Percentiles rank a stretch among this genome's conserved stretches.
These are phyloP conservation scores for Fagus sylvatica DNA, from an alignment of 306 rosid genomes.

Conservation along the genomic window DNA sequence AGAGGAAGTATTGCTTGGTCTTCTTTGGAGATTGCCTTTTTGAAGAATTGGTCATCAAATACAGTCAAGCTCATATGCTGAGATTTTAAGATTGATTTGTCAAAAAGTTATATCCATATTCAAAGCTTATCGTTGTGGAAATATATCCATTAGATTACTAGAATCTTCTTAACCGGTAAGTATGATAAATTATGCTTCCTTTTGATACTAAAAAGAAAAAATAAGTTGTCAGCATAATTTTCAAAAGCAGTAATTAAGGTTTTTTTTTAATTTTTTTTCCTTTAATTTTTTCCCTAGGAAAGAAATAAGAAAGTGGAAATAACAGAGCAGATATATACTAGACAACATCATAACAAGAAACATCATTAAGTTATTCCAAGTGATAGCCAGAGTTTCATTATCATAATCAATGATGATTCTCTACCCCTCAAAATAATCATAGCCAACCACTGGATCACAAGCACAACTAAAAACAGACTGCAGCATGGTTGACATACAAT, in stretches of 20 bases:
- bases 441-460: slow-evolving; percentile 2
- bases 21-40: background rate
- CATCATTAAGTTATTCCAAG: slow-evolving; percentile 14
- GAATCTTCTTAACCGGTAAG: too few relatives aligned
- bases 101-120: background rate
- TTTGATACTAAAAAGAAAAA: too few relatives aligned
- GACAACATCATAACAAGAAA: slow-evolving; percentile 15
- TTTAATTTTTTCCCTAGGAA: background rate
- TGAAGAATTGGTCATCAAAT: slow-evolving; percentile 1
- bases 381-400: slow-evolving; percentile 1
- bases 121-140: background rate
- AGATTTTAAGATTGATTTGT: background rate
- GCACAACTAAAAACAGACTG: background rate
- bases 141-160: background rate
- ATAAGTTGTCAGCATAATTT: background rate
- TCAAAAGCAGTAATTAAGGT: background rate
- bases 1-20: background rate
- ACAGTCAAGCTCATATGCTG: background rate
- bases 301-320: background rate
- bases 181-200: too few relatives aligned
- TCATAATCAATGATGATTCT: background rate
- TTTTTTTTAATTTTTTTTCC: background rate
- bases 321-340: background rate
- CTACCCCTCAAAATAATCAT: background rate
- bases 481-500: background rate